Evolutionary conservation across 208 protist genomes (phyloP).

Genomic region (Leishmania gerbilli): DNA sequence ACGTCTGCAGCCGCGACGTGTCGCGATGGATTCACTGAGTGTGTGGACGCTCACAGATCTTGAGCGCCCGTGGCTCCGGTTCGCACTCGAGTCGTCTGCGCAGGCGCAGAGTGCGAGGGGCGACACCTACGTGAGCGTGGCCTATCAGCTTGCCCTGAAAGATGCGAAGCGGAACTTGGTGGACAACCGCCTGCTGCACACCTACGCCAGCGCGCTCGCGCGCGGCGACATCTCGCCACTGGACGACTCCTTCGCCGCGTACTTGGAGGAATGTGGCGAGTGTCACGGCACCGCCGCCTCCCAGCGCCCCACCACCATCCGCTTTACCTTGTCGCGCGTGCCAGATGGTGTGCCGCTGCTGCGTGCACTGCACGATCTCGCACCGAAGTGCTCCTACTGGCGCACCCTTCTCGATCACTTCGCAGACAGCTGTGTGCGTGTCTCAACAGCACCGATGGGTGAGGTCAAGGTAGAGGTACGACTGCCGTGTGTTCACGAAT

Average conservation of each 20-base stretch:
- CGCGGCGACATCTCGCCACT: constrained; percentile 43
- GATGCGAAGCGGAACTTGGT: constrained; percentile 66
- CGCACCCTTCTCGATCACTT: constrained; percentile 48
- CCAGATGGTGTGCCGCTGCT: constrained; percentile 19
- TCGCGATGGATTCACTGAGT: constrained; percentile 58
- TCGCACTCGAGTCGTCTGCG: constrained; percentile 10
- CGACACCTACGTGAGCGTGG: constrained; percentile 2
- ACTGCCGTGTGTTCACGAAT: constrained; percentile 65
- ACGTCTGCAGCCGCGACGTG: constrained; percentile 51
- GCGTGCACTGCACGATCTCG: constrained; percentile 44
- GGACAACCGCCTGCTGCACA: constrained; percentile 59
- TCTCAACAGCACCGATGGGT: constrained; percentile 33
- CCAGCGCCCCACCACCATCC: constrained; percentile 41
- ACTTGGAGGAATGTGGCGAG: constrained; percentile 87
- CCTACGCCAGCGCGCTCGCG: constrained; percentile 59
- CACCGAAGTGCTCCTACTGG: constrained; percentile 78
- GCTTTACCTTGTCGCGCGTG: constrained; percentile 48
- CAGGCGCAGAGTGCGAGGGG: not conserved
- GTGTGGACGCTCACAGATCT: constrained; percentile 64
- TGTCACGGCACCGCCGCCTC: constrained; percentile 37
- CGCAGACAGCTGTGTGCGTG: constrained; percentile 20
- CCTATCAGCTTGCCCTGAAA: constrained; percentile 47
- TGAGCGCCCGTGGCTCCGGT: constrained; percentile 54
- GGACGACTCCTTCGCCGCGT: constrained; percentile 60
- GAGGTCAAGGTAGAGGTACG: constrained; percentile 57